These are phyloP conservation scores for Monilinia aucupariae DNA, from an alignment of 2,329 filamentous ascomycete genomes.

Conservation along the genomic window DNA sequence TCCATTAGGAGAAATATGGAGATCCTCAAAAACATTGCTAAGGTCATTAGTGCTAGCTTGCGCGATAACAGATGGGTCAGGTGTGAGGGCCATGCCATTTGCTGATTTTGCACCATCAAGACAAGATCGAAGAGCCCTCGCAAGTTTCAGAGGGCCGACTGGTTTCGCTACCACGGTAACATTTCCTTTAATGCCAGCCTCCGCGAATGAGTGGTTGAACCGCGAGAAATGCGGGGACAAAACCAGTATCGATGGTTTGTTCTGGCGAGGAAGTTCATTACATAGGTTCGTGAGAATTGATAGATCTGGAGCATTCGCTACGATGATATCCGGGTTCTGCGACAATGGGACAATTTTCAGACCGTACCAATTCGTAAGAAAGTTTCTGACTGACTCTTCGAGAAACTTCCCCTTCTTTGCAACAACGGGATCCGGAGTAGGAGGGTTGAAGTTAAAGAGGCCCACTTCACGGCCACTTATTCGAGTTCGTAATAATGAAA, in stretches of 20 bases:
- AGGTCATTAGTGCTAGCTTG: constrained; percentile 25
- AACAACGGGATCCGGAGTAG: constrained; percentile 25
- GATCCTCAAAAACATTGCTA: constrained; percentile 31
- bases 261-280: constrained; percentile 13
- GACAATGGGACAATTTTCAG: constrained; percentile 30
- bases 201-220: constrained; percentile 23
- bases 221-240: constrained; percentile 31
- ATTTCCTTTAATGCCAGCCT: constrained; percentile 22
- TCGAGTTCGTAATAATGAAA: constrained; percentile 24
- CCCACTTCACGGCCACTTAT: constrained; percentile 26
- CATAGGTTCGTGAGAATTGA: constrained; percentile 22
- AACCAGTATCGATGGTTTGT: constrained; percentile 26
- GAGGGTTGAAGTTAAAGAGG: constrained; percentile 31
- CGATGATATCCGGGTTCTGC: constrained; percentile 27
- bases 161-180: constrained; percentile 34
- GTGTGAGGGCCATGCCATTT: constrained; percentile 17
- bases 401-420: constrained; percentile 24
- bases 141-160: constrained; percentile 34
- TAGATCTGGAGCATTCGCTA: constrained; percentile 29
- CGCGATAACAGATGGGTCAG: constrained; percentile 15
- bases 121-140: constrained; percentile 30
- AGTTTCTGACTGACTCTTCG: constrained; percentile 29
- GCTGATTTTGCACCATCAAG: constrained; percentile 22
- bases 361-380: constrained; percentile 33
- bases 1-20: constrained; percentile 25